phyloP scores from a whole-genome alignment of 805 yeast genomes.

The Sugiyamaella qingdaonensis region DNA sequence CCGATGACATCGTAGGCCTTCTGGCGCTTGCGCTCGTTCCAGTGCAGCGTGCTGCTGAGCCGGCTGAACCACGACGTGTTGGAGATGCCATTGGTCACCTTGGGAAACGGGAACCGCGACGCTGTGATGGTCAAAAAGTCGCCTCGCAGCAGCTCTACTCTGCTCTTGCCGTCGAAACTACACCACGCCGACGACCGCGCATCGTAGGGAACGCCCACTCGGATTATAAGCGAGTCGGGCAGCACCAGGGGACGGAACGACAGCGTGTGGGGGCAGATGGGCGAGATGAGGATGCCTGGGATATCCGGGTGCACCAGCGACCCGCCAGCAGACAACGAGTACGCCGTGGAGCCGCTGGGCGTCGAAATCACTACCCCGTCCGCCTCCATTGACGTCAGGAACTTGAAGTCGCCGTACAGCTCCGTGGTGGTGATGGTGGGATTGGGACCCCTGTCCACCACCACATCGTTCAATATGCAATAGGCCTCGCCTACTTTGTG shows the following conservation, averaged over 20 bases:
- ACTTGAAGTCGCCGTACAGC: slow-evolving; percentile 45
- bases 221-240: slow-evolving; percentile 81
- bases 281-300: slow-evolving; percentile 84
- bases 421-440: slow-evolving; percentile 50
- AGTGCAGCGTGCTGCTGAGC: slow-evolving; percentile 81
- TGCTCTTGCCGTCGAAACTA: slow-evolving; percentile 87
- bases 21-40: slow-evolving; percentile 91
- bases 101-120: slow-evolving; percentile 89
- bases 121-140: slow-evolving; percentile 84
- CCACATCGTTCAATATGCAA: slow-evolving; percentile 49
- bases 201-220: slow-evolving; percentile 73
- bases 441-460: slow-evolving; percentile 48
- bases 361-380: slow-evolving; percentile 64
- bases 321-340: slow-evolving; percentile 91
- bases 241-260: slow-evolving; percentile 85
- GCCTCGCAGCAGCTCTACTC: slow-evolving; percentile 77
- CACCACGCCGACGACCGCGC: slow-evolving; percentile 95
- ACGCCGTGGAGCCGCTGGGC: slow-evolving; percentile 79
- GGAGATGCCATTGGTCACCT: slow-evolving; percentile 58
- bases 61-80: slow-evolving; percentile 77
- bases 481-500: slow-evolving; percentile 33
- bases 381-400: slow-evolving; percentile 58
- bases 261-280: slow-evolving; percentile 91
- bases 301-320: slow-evolving; percentile 90
- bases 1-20: slow-evolving; percentile 43